Conservation (phyloP, 2,329 filamentous ascomycete genomes). For the Ceratocystis variospora region DNA sequence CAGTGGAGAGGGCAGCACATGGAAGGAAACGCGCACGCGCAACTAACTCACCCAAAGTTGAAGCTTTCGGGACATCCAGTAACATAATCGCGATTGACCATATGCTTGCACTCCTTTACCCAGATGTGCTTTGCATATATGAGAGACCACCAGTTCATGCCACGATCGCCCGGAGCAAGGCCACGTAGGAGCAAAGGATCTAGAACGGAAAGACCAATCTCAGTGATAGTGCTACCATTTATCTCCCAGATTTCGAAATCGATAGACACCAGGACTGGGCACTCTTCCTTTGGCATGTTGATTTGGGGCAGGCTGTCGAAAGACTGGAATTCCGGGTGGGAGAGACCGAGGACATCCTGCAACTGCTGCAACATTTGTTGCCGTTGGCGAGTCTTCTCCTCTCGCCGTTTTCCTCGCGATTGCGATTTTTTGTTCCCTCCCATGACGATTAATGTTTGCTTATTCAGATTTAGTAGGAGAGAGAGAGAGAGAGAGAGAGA, state of each 20-base stretch:
- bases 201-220: conserved; percentile 71
- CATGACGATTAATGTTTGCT: background rate
- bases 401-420: background rate
- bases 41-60: conserved; percentile 52
- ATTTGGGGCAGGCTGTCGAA: background rate
- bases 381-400: background rate
- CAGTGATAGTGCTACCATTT: conserved; percentile 54
- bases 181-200: conserved; percentile 48
- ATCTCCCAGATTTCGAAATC: conserved; percentile 74
- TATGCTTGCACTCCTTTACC: conserved; percentile 51
- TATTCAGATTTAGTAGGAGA: background rate
- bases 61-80: conserved; percentile 60
- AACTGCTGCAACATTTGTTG: conserved; percentile 35
- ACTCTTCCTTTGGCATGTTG: background rate
- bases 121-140: conserved; percentile 65
- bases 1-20: background rate
- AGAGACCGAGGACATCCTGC: conserved; percentile 7
- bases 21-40: conserved; percentile 3
- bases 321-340: background rate
- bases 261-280: conserved; percentile 54
- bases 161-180: conserved; percentile 46
- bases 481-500: too few relatives aligned
- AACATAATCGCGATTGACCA: conserved; percentile 56
- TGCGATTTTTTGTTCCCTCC: background rate
- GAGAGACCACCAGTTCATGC: conserved; percentile 49